phyloP scores from a whole-genome alignment of 2,329 filamentous ascomycete genomes.

The Alternaria arborescens region DNA sequence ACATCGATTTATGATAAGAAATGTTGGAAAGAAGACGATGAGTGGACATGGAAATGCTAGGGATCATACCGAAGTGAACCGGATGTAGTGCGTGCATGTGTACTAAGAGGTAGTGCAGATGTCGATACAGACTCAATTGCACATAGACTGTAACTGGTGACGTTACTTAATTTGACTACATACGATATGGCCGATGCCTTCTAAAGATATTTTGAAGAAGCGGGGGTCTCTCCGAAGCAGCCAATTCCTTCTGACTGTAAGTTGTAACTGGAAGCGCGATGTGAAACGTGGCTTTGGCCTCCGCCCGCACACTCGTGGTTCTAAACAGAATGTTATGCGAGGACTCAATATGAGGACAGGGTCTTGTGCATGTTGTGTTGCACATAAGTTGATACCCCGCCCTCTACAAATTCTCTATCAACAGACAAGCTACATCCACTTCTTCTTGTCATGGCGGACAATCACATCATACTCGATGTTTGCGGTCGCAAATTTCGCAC shows the following conservation, averaged over 20 bases:
- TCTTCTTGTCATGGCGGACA: background rate
- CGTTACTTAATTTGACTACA: background rate
- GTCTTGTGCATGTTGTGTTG: background rate
- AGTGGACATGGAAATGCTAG: background rate
- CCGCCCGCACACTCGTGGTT: background rate
- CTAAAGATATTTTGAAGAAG: background rate
- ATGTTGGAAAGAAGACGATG: background rate
- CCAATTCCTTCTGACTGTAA: background rate
- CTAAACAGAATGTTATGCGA: background rate
- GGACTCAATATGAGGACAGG: background rate
- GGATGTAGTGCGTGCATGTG: background rate
- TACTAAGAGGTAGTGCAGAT: background rate
- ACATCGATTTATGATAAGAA: background rate
- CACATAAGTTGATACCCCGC: background rate
- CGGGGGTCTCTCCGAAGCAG: background rate
- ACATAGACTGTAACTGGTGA: background rate
- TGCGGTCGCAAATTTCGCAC: background rate
- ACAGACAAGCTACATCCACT: background rate
- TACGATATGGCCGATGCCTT: background rate
- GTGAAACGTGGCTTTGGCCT: background rate
- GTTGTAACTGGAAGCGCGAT: background rate
- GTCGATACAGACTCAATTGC: background rate
- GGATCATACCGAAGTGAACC: background rate
- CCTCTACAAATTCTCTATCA: background rate
- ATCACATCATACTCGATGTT: background rate